Conservation (phyloP, 2,329 filamentous ascomycete genomes). For the Pyricularia grisea region DNA sequence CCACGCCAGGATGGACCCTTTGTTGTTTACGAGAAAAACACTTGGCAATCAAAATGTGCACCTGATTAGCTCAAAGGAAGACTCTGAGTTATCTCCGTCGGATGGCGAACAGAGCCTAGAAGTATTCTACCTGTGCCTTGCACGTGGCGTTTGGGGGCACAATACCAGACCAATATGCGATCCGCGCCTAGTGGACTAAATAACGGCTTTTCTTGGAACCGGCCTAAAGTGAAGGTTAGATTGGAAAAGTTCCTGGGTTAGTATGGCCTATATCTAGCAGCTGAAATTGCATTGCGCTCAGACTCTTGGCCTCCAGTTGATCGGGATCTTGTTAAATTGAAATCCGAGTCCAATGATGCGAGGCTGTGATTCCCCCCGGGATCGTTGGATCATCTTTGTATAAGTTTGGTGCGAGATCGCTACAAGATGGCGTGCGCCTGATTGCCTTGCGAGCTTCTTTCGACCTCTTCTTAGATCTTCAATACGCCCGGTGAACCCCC, state of each 20-base stretch:
- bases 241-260: neutral
- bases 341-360: too few relatives aligned
- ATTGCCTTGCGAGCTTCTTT: too few relatives aligned
- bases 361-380: too few relatives aligned
- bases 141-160: neutral
- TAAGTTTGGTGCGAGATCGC: too few relatives aligned
- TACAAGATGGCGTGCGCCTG: too few relatives aligned
- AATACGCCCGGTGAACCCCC: too few relatives aligned
- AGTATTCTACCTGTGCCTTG: neutral
- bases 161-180: neutral
- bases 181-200: neutral
- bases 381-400: neutral
- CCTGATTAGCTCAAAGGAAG: neutral
- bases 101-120: neutral
- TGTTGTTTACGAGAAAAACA: neutral
- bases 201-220: neutral
- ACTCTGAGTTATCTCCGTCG: neutral
- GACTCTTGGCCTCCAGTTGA: neutral
- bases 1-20: neutral
- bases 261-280: neutral
- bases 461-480: too few relatives aligned
- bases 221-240: neutral
- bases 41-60: neutral
- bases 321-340: neutral
- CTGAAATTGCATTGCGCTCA: neutral